Base-by-base conservation (phyloP, 352 stramenopile genomes). In the Globisporangium takayamanum region DNA sequence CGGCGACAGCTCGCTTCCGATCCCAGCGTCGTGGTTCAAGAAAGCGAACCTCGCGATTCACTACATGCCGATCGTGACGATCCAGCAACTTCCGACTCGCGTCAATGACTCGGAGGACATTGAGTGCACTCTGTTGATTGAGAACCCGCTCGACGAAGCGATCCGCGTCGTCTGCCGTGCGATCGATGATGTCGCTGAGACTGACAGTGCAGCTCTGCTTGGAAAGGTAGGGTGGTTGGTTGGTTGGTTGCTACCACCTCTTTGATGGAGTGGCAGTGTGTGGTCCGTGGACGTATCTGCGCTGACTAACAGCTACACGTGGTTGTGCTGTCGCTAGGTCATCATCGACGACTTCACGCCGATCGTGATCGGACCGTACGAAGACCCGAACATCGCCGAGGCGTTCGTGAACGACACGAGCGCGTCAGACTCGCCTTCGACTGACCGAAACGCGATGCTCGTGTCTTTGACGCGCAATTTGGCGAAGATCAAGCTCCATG, bases 1-100 rank as follows among this genome's bases (percentile, higher is more conserved):
- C 58, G 87, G 84, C 18, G 87, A 96, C 64, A 91, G 78, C 50
- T 96, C 87, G 8, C 72, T 96, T 48, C 79, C 82, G 0, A 70
- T 94, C 5, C 74, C 79, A 0, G 73, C 76, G 5, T 83, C 84
- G 48, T 94, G 84, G 84, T 94, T 92, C 63, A 94, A 94, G 60
- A 94, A 94, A 52, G 82, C 84, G 30, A 92, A 82, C 46, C 63
- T 94, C 11, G 84, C 76, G 0, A 69, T 88, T 3, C 84, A 94
- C 33, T 90, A 83, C 45, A 63, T 94, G 26, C 83, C 84, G 15
- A 74, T 88, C 16, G 67, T 94, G 26, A 92, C 80, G 36, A 86
- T 91, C 51, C 78, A 88, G 57, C 61, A 60, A 18, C 68, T 90
- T 36, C 84, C 80, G 20, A 65, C 74, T n/a, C 55, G 59, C 8